phyloP scores from a whole-genome alignment of 495 filamentous ascomycete genomes.

The Penicillium canescens region DNA sequence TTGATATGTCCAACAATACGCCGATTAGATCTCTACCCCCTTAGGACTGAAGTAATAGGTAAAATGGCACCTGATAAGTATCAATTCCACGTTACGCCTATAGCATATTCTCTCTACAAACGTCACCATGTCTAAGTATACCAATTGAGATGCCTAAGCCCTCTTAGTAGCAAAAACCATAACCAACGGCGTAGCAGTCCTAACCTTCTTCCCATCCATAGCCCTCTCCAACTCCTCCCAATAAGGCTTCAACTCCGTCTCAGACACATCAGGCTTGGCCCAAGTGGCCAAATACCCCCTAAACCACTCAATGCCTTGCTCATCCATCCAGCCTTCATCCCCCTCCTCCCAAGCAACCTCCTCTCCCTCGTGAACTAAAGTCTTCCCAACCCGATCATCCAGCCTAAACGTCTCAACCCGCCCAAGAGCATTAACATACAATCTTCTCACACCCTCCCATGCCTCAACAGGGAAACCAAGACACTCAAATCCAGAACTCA shows the following conservation, averaged over 20 bases:
- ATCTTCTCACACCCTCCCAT: slow-evolving; percentile 1
- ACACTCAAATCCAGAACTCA: slow-evolving; percentile 1
- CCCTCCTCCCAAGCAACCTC: slow-evolving; percentile 5
- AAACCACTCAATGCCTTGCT: slow-evolving; percentile 6
- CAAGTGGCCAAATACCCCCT: slow-evolving; percentile 4
- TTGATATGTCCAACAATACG: no score
- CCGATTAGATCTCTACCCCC: no score
- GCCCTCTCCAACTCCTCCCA: slow-evolving; percentile 7
- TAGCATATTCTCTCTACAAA: no score
- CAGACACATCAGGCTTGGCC: slow-evolving; percentile 1
- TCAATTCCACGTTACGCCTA: no score
- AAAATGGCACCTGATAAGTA: no score
- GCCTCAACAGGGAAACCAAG: not conserved
- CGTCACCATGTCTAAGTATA: no score
- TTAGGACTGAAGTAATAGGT: no score
- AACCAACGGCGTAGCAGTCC: not conserved
- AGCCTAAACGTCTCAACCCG: slow-evolving; percentile 1
- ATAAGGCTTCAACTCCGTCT: not conserved
- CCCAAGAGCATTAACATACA: slow-evolving; percentile 5
- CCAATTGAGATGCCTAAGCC: not conserved
- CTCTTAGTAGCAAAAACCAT: slow-evolving; percentile 8
- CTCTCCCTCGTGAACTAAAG: not conserved
- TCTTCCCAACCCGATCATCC: not conserved
- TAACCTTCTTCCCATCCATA: slow-evolving; percentile 7
- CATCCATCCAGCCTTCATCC: slow-evolving; percentile 1